phyloP scores from a whole-genome alignment of 345 rosid genomes.

The Gossypium stocksii region DNA sequence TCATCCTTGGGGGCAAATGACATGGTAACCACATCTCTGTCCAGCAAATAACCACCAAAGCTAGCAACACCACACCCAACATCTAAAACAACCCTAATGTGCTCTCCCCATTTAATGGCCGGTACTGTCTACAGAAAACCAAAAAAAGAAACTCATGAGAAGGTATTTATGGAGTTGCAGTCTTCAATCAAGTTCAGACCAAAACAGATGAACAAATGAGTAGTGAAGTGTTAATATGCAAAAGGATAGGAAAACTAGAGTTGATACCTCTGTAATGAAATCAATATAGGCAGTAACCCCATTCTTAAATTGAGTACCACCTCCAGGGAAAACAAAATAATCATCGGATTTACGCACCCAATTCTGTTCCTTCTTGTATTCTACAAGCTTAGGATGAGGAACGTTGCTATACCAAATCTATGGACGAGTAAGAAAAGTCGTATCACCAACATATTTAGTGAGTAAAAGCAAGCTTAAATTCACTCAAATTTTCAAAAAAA shows the following conservation, averaged over 20 bases:
- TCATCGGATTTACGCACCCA: conserved; percentile 75
- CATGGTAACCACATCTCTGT: conserved; percentile 78
- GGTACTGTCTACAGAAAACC: conserved; percentile 53
- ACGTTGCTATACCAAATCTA: conserved; percentile 84
- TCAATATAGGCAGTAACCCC: conserved; percentile 68
- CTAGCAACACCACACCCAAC: conserved; percentile 95
- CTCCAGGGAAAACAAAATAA: conserved; percentile 78
- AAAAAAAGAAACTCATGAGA: not conserved
- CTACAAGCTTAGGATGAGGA: conserved; percentile 93
- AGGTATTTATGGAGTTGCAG: not conserved
- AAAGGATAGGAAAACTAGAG: not conserved
- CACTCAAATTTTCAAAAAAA: not conserved
- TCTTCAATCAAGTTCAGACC: not conserved
- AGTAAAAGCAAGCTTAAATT: not conserved
- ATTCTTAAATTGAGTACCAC: conserved; percentile 88
- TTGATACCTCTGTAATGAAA: conserved; percentile 56
- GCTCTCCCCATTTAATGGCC: conserved; percentile 61
- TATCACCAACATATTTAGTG: not conserved
- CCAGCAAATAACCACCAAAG: conserved; percentile 82
- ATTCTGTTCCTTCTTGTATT: conserved; percentile 89
- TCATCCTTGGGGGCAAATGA: conserved; percentile 97
- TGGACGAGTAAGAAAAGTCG: conserved; percentile 11
- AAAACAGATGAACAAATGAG: not conserved
- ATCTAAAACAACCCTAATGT: conserved; percentile 67
- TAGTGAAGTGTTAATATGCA: not conserved